Evolutionary conservation across 805 yeast species (phyloP), one percentile per base, ranked within the genome.

Genomic region (Schizosaccharomyces lindneri): DNA sequence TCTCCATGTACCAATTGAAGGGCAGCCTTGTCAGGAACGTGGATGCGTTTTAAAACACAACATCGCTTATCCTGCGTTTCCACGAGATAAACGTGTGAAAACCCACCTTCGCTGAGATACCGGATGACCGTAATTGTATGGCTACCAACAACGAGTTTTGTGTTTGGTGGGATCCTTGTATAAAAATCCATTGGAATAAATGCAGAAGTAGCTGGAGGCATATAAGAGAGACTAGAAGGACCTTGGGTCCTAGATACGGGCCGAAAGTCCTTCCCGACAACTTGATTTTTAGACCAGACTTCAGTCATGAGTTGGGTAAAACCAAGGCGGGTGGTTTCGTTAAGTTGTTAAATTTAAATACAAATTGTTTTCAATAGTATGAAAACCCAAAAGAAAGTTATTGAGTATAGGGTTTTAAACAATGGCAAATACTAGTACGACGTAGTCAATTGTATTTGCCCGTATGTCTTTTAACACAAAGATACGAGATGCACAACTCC

Each of bases 51-150:
- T 67, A 93, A 75, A 70, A 97, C 93, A 24, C 31, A 51, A 29
- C 19, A 17, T 15, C 27, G 21, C 4, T 90, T 96, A 9, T 69
- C 13, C 76, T 71, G 62, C 71, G 29, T 72, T 24, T 19, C n/a
- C 13, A 41, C 60, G 27, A 57, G 60, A 71, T 93, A 93, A 4
- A 93, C 96, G 70, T 86, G 95, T 11, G 98, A 97, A 76, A 87
- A 93, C 15, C 98, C 98, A 59, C 83, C 97, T 68, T 84, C 84
- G 5, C 95, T 84, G 55, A 89, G 73, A 73, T 85, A 89, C 65
- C 82, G 78, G 64, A 78, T 76, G 66, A 88, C 79, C 59, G 75
- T 73, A n/a, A 82, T 84, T 61, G 75, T 74, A 71, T 89, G 95
- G 4, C 89, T 79, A 11, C 96, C 97, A 46, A 88, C 95, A 1